Conservation (phyloP, 164 flowering plant species). For the Pachysandra terminalis region DNA sequence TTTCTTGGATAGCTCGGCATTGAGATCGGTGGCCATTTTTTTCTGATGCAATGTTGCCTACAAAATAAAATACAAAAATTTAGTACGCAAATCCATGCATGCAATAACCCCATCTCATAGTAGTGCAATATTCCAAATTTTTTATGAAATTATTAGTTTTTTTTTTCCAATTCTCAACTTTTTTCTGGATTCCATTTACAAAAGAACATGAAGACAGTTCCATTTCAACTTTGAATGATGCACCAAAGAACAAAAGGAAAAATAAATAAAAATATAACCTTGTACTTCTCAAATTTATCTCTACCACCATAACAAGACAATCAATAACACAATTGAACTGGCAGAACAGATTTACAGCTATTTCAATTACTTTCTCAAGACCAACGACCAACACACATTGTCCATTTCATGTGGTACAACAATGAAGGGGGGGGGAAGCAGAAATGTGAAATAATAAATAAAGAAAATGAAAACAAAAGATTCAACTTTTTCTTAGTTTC, state of each 20-base stretch:
- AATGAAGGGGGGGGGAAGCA: no score
- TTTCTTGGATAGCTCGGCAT: constrained; percentile 44
- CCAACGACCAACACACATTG: constrained; percentile 9
- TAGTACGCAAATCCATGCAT: neutral
- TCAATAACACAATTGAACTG: neutral
- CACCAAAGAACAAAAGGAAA: neutral
- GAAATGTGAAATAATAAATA: neutral
- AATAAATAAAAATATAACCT: neutral
- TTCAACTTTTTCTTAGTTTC: constrained; percentile 1
- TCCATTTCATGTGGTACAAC: constrained; percentile 4
- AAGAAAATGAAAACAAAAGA: neutral
- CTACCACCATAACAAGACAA: neutral
- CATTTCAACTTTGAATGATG: no score
- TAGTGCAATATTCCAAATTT: neutral
- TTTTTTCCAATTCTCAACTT: neutral
- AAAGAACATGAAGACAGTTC: no score
- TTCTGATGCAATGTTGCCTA: constrained; percentile 11
- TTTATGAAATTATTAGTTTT: neutral
- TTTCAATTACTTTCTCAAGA: neutral
- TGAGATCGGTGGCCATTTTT: constrained; percentile 57
- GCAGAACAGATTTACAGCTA: neutral
- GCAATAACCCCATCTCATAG: neutral
- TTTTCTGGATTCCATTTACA: neutral
- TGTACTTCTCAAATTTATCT: neutral
- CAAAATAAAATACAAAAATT: constrained; percentile 7